Evolutionary conservation across 176 grass and related monocot genomes (phyloP).

Genomic region (Tuctoria greenei): DNA sequence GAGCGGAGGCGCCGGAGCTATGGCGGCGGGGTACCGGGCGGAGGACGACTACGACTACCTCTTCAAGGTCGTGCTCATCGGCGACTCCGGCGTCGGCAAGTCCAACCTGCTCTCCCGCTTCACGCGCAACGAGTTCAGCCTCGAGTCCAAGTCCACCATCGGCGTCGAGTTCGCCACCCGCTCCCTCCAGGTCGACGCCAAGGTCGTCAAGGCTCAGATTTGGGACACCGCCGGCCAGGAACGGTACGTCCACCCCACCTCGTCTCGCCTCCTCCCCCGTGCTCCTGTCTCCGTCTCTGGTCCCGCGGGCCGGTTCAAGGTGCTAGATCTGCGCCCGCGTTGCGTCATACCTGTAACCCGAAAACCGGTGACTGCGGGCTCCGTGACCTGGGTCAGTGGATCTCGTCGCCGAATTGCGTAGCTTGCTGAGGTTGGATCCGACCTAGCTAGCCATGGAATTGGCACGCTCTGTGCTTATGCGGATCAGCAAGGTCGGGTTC

Average conservation of each 20-base stretch:
- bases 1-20: slow-evolving; percentile 14
- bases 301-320: background rate
- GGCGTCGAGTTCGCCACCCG: slow-evolving; percentile 96
- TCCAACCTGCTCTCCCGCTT: slow-evolving; percentile 96
- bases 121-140: slow-evolving; percentile 98
- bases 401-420: slow-evolving; percentile 40
- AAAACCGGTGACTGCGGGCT: background rate
- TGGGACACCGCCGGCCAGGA: slow-evolving; percentile 95
- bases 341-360: background rate
- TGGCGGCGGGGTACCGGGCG: slow-evolving; percentile 63
- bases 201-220: slow-evolving; percentile 97
- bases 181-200: slow-evolving; percentile 67
- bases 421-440: slow-evolving; percentile 3
- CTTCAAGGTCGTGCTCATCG: slow-evolving; percentile 91
- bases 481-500: background rate
- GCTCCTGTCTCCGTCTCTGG: no score
- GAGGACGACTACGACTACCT: slow-evolving; percentile 75
- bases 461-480: background rate
- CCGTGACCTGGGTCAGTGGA: background rate
- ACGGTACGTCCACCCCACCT: slow-evolving; percentile 20
- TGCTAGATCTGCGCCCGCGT: slow-evolving; percentile 15
- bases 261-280: background rate
- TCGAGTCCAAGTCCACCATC: slow-evolving; percentile 99
- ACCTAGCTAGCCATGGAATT: background rate
- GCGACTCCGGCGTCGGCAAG: slow-evolving; percentile 95